phyloP scores from a whole-genome alignment of 768 basidiomycete genomes.

The Lentinula edodes region DNA sequence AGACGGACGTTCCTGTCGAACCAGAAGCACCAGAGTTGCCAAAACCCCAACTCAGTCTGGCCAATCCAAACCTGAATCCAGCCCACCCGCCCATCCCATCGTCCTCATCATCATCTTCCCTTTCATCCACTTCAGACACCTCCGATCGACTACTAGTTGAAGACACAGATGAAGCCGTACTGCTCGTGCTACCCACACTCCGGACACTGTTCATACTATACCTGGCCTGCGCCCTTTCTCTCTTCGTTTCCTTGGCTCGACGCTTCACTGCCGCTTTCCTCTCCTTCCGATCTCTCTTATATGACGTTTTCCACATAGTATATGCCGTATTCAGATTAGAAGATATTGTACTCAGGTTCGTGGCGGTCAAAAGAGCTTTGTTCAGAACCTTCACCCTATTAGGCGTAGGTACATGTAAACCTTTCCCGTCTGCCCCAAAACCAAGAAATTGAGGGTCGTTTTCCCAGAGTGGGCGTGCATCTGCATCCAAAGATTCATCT shows the following conservation, averaged over 20 bases:
- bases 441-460: not conserved
- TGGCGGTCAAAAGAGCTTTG: not conserved
- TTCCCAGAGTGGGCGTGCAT: not conserved
- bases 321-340: not conserved
- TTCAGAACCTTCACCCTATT: slow-evolving; percentile 4
- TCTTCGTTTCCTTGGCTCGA: not conserved
- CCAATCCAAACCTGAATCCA: slow-evolving; percentile 37
- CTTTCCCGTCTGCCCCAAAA: slow-evolving; percentile 1
- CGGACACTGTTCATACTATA: slow-evolving; percentile 27
- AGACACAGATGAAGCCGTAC: not conserved
- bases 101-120: slow-evolving; percentile 16
- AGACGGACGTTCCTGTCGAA: slow-evolving; percentile 10
- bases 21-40: slow-evolving; percentile 24
- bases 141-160: slow-evolving; percentile 5
- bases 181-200: slow-evolving; percentile 31
- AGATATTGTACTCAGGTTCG: not conserved
- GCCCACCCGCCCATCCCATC: slow-evolving; percentile 27
- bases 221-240: not conserved
- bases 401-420: slow-evolving; percentile 2
- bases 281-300: not conserved
- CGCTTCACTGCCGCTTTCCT: not conserved
- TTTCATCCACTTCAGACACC: slow-evolving; percentile 13
- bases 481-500: not conserved
- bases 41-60: slow-evolving; percentile 34
- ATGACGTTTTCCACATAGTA: not conserved